Evolutionary conservation across 2,329 filamentous ascomycete genomes (phyloP).

Genomic region (Cordyceps sp.): DNA sequence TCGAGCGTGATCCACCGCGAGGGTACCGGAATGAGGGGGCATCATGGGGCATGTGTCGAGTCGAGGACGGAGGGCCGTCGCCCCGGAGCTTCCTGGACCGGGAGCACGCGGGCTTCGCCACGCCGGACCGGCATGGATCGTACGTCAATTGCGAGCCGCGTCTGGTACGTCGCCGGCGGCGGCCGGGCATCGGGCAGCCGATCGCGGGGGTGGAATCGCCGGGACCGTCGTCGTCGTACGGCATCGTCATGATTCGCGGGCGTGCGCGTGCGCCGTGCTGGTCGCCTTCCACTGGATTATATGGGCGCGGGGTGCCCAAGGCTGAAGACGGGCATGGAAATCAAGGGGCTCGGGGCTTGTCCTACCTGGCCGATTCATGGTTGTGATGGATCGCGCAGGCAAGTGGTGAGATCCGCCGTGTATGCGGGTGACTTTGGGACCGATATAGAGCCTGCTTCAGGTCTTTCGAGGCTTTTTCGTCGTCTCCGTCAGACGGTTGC

Average conservation of each 20-base stretch:
- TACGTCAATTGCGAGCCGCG: too few species aligned
- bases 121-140: too few species aligned
- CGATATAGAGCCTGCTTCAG: too few species aligned
- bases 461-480: neutral
- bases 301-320: slow-evolving; percentile 2
- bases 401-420: neutral
- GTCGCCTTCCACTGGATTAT: neutral
- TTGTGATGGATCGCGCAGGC: slow-evolving; percentile 9
- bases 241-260: neutral
- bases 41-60: too few species aligned
- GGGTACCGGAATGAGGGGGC: too few species aligned
- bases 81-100: too few species aligned
- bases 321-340: slow-evolving; percentile 9
- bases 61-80: too few species aligned
- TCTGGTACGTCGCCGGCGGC: too few species aligned
- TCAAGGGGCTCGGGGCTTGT: slow-evolving; percentile 10
- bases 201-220: too few species aligned
- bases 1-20: too few species aligned
- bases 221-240: neutral
- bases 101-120: too few species aligned
- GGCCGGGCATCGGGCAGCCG: too few species aligned
- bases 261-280: neutral
- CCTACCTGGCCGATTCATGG: slow-evolving; percentile 47
- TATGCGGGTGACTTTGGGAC: neutral
- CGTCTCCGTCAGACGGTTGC: slow-evolving; percentile 1